Evolutionary conservation across 176 grass and related monocot genomes (phyloP).

Genomic region (Canna indica): DNA sequence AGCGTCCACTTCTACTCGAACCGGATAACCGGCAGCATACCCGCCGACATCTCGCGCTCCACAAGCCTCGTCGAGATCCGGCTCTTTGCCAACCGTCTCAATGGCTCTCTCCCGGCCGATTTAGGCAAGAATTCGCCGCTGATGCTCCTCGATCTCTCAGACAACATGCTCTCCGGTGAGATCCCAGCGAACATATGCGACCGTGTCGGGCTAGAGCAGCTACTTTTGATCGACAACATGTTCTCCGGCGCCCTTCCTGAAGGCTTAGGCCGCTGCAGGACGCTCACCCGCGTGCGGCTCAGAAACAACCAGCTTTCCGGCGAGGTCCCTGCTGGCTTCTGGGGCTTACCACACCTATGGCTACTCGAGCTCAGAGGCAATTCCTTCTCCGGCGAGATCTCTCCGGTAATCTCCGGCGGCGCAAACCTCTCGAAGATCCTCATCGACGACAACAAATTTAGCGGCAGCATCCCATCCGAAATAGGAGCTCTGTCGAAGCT

Average conservation of each 20-base stretch:
- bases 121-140: slow-evolving; percentile 55
- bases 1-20: slow-evolving; percentile 63
- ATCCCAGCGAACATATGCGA: slow-evolving; percentile 70
- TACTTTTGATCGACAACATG: slow-evolving; percentile 59
- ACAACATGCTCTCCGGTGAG: slow-evolving; percentile 56
- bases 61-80: slow-evolving; percentile 51
- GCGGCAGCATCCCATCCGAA: slow-evolving; percentile 59
- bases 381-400: slow-evolving; percentile 53
- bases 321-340: slow-evolving; percentile 49
- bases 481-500: slow-evolving; percentile 55
- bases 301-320: slow-evolving; percentile 52
- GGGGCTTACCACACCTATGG: slow-evolving; percentile 70
- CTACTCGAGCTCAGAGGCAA: slow-evolving; percentile 72
- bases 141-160: slow-evolving; percentile 52
- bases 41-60: slow-evolving; percentile 21
- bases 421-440: slow-evolving; percentile 76
- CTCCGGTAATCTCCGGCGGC: slow-evolving; percentile 47
- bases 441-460: slow-evolving; percentile 50
- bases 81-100: slow-evolving; percentile 63
- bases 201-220: slow-evolving; percentile 62
- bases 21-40: slow-evolving; percentile 36
- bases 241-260: slow-evolving; percentile 41
- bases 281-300: slow-evolving; percentile 57
- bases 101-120: slow-evolving; percentile 48
- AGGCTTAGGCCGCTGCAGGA: slow-evolving; percentile 51